phyloP scores from a whole-genome alignment of 345 rosid genomes.

The Linum usitatissimum region DNA sequence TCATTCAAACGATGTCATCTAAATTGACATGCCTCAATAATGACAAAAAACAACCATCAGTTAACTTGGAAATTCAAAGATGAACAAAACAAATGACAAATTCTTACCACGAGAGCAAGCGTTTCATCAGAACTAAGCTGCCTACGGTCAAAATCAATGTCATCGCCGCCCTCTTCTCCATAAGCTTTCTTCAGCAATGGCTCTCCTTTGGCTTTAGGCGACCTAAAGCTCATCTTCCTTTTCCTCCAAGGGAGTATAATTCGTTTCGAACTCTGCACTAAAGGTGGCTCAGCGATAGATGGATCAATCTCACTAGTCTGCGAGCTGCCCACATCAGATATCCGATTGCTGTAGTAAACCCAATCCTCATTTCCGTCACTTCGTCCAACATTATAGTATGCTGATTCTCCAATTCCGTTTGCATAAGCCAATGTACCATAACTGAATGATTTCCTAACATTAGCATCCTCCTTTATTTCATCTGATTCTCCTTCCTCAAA shows the following conservation, averaged over 20 bases:
- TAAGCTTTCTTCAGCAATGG: constrained; percentile 82
- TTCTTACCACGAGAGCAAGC: constrained; percentile 39
- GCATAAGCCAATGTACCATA: constrained; percentile 78
- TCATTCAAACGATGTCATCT: too few relatives aligned
- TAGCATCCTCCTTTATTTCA: constrained; percentile 46
- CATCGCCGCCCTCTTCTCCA: constrained; percentile 99
- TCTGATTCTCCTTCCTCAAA: constrained; percentile 74
- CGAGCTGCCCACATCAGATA: constrained; percentile 50
- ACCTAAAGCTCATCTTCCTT: constrained; percentile 79
- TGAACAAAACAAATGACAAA: neutral
- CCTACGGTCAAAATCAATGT: constrained; percentile 89
- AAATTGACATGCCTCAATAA: too few relatives aligned
- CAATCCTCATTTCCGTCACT: constrained; percentile 56
- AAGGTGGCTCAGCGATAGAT: constrained; percentile 36
- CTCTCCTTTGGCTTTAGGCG: constrained; percentile 78
- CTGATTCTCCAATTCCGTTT: constrained; percentile 63
- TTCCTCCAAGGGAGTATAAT: constrained; percentile 82
- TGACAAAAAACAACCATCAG: too few relatives aligned
- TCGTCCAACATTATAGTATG: constrained; percentile 34
- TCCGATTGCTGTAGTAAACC: constrained; percentile 77
- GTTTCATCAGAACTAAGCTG: constrained; percentile 83
- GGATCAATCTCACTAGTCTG: constrained; percentile 30
- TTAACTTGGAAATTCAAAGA: neutral
- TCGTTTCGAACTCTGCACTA: constrained; percentile 44
- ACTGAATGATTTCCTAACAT: constrained; percentile 52